These are phyloP conservation scores for Salicornia ramosissima DNA, from an alignment of 148 eudicot genomes.

Conservation along the genomic window DNA sequence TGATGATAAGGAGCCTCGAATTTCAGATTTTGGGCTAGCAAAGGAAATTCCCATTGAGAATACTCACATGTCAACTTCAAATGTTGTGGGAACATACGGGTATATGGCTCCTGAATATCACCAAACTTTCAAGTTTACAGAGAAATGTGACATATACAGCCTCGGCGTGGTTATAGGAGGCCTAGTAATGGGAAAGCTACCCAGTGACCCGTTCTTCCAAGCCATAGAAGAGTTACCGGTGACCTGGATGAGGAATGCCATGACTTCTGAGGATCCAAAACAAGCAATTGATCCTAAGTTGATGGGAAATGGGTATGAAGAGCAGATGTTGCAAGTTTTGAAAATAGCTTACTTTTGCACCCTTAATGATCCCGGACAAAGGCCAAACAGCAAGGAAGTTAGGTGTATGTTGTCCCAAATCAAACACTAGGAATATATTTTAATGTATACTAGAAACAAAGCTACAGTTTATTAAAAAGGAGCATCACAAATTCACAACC, in stretches of 20 bases:
- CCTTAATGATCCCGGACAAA: slow-evolving; percentile 68
- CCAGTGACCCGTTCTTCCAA: slow-evolving; percentile 65
- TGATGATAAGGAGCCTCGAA: slow-evolving; percentile 87
- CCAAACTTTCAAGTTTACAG: slow-evolving; percentile 76
- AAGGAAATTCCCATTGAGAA: slow-evolving; percentile 59
- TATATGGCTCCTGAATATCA: slow-evolving; percentile 92
- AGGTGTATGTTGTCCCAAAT: slow-evolving; percentile 76
- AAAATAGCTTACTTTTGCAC: slow-evolving; percentile 92
- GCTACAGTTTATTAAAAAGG: neutral
- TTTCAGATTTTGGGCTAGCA: slow-evolving; percentile 91
- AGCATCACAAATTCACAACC: neutral
- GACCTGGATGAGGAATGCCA: slow-evolving; percentile 72
- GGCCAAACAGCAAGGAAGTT: slow-evolving; percentile 88
- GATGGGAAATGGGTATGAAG: slow-evolving; percentile 69
- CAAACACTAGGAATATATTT: slow-evolving; percentile 28
- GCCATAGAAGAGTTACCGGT: slow-evolving; percentile 59
- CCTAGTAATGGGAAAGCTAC: slow-evolving; percentile 74
- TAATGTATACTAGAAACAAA: neutral
- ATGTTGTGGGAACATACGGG: slow-evolving; percentile 82
- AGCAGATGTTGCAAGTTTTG: slow-evolving; percentile 82
- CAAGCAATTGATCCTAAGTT: slow-evolving; percentile 60
- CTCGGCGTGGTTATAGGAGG: slow-evolving; percentile 72
- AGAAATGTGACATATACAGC: slow-evolving; percentile 83
- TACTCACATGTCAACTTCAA: slow-evolving; percentile 65
- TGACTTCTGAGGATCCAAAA: slow-evolving; percentile 62